Evolutionary conservation across 495 filamentous ascomycete genomes (phyloP).

Genomic region (Bombardia bombarda): DNA sequence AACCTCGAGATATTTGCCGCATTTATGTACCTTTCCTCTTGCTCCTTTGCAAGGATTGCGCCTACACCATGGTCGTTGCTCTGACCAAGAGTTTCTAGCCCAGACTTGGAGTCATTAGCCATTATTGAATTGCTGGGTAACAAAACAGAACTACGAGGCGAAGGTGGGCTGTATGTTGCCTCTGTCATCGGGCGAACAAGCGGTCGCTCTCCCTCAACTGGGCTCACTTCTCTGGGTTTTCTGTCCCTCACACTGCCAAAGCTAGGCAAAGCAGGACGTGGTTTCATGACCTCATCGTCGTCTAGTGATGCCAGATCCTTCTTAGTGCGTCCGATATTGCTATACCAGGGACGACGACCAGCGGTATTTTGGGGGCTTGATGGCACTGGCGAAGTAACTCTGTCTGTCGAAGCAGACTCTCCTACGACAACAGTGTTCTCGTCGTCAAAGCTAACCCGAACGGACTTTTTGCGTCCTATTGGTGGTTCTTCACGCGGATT

Average conservation of each 20-base stretch:
- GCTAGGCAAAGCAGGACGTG: slow-evolving; percentile 67
- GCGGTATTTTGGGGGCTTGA: slow-evolving; percentile 42
- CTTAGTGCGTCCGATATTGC: slow-evolving; percentile 42
- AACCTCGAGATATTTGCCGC: slow-evolving; percentile 37
- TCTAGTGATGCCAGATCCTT: slow-evolving; percentile 38
- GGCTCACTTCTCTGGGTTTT: slow-evolving; percentile 25
- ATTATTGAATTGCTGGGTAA: not conserved
- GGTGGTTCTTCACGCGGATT: slow-evolving; percentile 44
- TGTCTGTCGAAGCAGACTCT: slow-evolving; percentile 46
- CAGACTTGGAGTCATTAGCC: slow-evolving; percentile 3
- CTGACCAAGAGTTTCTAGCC: slow-evolving; percentile 21
- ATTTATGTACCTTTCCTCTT: slow-evolving; percentile 39
- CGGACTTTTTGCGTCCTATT: slow-evolving; percentile 54
- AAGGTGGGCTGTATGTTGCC: slow-evolving; percentile 10
- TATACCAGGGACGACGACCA: slow-evolving; percentile 46
- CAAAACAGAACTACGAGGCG: slow-evolving; percentile 1
- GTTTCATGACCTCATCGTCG: slow-evolving; percentile 66
- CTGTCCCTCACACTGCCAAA: slow-evolving; percentile 71
- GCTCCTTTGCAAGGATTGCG: slow-evolving; percentile 39
- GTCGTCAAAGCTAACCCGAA: slow-evolving; percentile 84
- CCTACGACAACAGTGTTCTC: slow-evolving; percentile 48
- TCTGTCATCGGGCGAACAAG: slow-evolving; percentile 42
- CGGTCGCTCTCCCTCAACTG: slow-evolving; percentile 33
- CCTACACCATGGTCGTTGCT: slow-evolving; percentile 63
- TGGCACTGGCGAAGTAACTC: slow-evolving; percentile 38